Conservation (phyloP, 2,329 filamentous ascomycete species). For the Leptographium procerum region DNA sequence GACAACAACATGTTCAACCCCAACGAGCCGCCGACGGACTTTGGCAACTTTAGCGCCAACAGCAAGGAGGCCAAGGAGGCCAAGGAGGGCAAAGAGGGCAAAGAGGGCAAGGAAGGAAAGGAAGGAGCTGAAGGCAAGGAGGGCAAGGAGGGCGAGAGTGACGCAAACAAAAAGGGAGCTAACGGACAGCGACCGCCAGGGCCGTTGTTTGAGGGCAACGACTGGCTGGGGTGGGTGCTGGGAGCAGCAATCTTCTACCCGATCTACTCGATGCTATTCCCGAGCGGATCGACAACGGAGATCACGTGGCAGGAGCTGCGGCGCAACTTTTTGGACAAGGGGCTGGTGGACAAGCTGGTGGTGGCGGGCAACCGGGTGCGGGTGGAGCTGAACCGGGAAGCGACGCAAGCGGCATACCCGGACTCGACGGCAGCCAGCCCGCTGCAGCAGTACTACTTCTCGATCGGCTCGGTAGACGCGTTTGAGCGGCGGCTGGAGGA, state of each 20-base stretch:
- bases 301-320: conserved; percentile 98
- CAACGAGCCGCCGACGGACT: conserved; percentile 10
- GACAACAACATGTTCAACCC: conserved; percentile 14
- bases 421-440: conserved; percentile 59
- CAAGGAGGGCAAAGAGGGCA: not conserved
- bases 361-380: conserved; percentile 63
- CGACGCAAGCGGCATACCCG: conserved; percentile 60
- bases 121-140: conserved; percentile 15
- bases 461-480: conserved; percentile 84
- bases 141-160: conserved; percentile 12
- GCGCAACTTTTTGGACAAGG: conserved; percentile 89
- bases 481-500: conserved; percentile 85
- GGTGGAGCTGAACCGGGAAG: conserved; percentile 69
- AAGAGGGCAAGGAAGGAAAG: conserved; percentile 13
- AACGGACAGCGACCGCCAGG: conserved; percentile 10
- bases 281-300: conserved; percentile 44
- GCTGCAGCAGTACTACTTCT: conserved; percentile 82
- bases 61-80: conserved; percentile 5
- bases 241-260: conserved; percentile 34
- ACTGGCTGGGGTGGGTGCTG: conserved; percentile 38
- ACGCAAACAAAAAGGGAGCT: conserved; percentile 23
- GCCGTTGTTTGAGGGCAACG: conserved; percentile 24
- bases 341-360: conserved; percentile 85
- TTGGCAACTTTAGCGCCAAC: conserved; percentile 11
- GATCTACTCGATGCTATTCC: conserved; percentile 29